These are phyloP conservation scores for Eucalyptus guilfoylei DNA, from an alignment of 345 rosid genomes.

Conservation along the genomic window DNA sequence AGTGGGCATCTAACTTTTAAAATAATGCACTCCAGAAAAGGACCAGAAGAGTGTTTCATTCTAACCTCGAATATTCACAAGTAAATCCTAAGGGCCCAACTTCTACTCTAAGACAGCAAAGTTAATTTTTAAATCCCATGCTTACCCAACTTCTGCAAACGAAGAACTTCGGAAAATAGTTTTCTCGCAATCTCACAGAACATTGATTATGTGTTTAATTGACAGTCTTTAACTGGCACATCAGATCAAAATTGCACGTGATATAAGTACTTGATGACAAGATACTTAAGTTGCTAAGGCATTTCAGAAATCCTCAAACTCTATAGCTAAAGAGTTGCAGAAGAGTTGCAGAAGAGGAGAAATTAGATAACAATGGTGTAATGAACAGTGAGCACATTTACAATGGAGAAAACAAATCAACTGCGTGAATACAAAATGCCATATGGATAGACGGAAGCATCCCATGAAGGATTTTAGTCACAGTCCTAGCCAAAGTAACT, in stretches of 20 bases:
- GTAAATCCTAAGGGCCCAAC: background rate
- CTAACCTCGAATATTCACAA: background rate
- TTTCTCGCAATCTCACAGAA: background rate
- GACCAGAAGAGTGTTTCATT: background rate
- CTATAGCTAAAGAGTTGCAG: background rate
- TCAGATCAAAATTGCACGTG: background rate
- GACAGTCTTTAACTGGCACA: background rate
- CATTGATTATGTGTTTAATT: background rate
- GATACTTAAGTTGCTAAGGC: background rate
- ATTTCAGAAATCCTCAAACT: background rate
- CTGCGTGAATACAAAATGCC: background rate
- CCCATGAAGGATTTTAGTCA: background rate
- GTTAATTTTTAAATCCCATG: background rate
- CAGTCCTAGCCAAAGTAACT: background rate
- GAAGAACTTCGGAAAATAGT: background rate
- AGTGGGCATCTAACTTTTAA: background rate
- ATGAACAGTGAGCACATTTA: background rate
- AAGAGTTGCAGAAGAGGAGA: background rate
- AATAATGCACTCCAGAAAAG: background rate
- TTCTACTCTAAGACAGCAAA: background rate
- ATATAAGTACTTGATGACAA: background rate
- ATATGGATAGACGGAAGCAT: background rate
- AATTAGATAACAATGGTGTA: background rate
- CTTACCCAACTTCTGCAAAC: background rate
- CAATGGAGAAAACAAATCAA: background rate